phyloP scores from a whole-genome alignment of 371 early-diverging fungal genomes.

The Smittium culicis region DNA sequence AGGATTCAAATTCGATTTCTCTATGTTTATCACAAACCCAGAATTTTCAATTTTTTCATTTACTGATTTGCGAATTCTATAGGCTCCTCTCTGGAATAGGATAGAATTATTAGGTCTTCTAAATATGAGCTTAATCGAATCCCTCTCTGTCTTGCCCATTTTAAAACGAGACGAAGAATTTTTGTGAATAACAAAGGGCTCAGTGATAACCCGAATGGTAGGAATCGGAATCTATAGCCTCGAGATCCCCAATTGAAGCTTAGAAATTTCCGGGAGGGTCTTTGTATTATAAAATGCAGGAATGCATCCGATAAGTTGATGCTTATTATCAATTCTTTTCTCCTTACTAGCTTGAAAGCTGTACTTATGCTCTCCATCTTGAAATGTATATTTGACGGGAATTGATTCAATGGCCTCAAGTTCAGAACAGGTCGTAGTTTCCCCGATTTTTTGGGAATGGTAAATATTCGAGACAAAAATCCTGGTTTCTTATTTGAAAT shows the following conservation, averaged over 20 bases:
- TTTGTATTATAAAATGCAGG: neutral
- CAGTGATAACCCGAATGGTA: conserved; percentile 9
- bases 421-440: conserved; percentile 1
- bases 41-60: neutral
- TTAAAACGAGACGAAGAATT: neutral
- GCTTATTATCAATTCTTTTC: conserved; percentile 4
- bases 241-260: neutral
- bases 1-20: neutral
- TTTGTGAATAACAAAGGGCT: conserved; percentile 4
- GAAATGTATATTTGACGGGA: neutral
- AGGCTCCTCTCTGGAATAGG: conserved; percentile 6
- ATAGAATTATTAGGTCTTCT: neutral
- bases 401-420: neutral
- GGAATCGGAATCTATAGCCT: conserved; percentile 27
- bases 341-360: neutral
- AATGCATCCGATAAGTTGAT: conserved; percentile 5
- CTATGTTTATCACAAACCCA: neutral
- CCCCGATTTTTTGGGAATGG: conserved; percentile 4
- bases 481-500: neutral
- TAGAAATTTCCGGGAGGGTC: neutral
- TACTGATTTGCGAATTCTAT: conserved; percentile 16
- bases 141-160: neutral
- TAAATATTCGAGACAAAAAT: neutral
- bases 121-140: neutral
- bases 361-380: conserved; percentile 3